A percentile compares a stretch with the other conserved stretches of the same genome.
These are phyloP conservation scores for Caloboletus inedulis DNA, from an alignment of 1,284 basidiomycete species.

Conservation along the genomic window DNA sequence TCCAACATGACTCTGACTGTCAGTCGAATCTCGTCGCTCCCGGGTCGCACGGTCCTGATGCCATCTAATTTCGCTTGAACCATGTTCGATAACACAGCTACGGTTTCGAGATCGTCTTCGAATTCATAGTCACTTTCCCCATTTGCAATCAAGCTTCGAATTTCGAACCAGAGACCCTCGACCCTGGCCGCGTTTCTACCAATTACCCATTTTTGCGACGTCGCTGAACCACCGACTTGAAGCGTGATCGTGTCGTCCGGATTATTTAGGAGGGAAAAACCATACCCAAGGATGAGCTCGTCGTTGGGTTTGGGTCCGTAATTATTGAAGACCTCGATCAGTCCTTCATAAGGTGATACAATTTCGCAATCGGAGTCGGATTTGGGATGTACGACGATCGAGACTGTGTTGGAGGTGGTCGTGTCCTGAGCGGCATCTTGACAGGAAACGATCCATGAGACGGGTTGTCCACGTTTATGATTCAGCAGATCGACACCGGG, in stretches of 20 bases:
- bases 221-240: slow-evolving; percentile 56
- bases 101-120: slow-evolving; percentile 62
- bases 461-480: slow-evolving; percentile 67
- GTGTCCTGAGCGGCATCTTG: slow-evolving; percentile 18
- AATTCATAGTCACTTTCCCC: slow-evolving; percentile 41
- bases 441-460: slow-evolving; percentile 72
- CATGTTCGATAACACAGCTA: slow-evolving; percentile 65
- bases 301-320: slow-evolving; percentile 85
- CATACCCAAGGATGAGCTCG: slow-evolving; percentile 85
- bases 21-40: slow-evolving; percentile 38
- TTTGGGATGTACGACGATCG: slow-evolving; percentile 37
- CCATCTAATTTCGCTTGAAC: slow-evolving; percentile 51
- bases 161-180: slow-evolving; percentile 59
- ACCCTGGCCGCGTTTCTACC: slow-evolving; percentile 53
- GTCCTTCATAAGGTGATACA: slow-evolving; percentile 32
- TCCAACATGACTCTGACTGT: slow-evolving; percentile 54
- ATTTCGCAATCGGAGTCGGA: not conserved
- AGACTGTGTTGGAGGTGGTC: slow-evolving; percentile 14
- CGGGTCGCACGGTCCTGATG: slow-evolving; percentile 41
- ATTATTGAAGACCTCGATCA: slow-evolving; percentile 79
- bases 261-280: slow-evolving; percentile 74
- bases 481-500: slow-evolving; percentile 86
- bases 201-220: slow-evolving; percentile 55
- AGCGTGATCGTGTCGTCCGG: slow-evolving; percentile 84
- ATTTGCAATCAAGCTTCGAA: slow-evolving; percentile 43